Evolutionary conservation across 352 stramenopile species (phyloP).

Genomic region (Plasmopara muralis): DNA sequence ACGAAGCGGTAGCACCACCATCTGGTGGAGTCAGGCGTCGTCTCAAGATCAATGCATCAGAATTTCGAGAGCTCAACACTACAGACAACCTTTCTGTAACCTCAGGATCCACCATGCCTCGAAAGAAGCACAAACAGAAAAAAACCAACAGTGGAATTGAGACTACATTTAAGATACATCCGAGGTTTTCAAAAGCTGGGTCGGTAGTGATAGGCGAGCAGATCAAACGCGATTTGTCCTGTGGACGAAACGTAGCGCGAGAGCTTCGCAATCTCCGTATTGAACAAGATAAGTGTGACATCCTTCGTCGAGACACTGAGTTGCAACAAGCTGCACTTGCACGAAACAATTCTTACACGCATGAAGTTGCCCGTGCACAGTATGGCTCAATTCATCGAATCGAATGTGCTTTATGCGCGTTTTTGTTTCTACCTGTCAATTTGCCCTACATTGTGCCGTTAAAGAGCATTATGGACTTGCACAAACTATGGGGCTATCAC

Average conservation of each 20-base stretch:
- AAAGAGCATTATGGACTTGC: constrained; percentile 72
- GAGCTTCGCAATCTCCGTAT: constrained; percentile 44
- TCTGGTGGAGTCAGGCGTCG: neutral
- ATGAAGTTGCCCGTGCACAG: constrained; percentile 45
- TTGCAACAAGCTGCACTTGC: constrained; percentile 20
- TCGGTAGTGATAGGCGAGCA: constrained; percentile 36
- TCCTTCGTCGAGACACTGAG: constrained; percentile 12
- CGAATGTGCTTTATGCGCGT: constrained; percentile 59
- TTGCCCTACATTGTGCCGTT: constrained; percentile 68
- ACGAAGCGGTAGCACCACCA: constrained; percentile 9
- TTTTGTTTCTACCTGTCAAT: constrained; percentile 47
- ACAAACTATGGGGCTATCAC: constrained; percentile 48
- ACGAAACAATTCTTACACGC: constrained; percentile 38
- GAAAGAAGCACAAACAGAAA: constrained; percentile 25
- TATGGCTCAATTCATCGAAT: constrained; percentile 55
- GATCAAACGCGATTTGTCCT: constrained; percentile 40
- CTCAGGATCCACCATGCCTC: neutral
- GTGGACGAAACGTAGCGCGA: constrained; percentile 38
- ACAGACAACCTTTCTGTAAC: too few relatives aligned
- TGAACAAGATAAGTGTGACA: constrained; percentile 29
- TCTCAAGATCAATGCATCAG: constrained; percentile 1
- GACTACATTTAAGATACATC: constrained; percentile 13
- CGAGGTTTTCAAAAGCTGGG: constrained; percentile 20
- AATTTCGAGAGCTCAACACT: neutral
- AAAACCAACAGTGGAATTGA: constrained; percentile 8